Base-by-base conservation (phyloP, 116 monocot genomes). In the Iris pallida region DNA sequence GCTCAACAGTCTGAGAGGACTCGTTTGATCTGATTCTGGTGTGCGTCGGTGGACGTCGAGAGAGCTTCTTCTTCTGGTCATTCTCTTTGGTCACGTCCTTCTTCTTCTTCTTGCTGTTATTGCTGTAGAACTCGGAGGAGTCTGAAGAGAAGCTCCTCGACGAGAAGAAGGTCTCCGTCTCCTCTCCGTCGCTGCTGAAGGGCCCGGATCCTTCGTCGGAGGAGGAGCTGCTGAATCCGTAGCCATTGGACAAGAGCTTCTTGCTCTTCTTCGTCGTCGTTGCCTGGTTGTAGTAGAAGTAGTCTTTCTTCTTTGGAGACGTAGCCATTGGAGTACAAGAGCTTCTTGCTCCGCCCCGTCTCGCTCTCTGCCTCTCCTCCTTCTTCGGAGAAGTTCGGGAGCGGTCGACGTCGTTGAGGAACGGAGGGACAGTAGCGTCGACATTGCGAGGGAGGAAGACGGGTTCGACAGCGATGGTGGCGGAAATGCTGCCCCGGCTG, bases 61-160 rank as follows among this genome's bases (percentile, higher is more conserved):
- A 30, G 30, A 30, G 30, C 30, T 16, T 16, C 52, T 53, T 59
- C 68, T 64, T 17, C 60, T 30, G 30, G 30, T 30, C 3, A 3
- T 30, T 30, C 30, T 30, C 30, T 30, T 30, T 30, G 30, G 0
- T 30, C 2, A 30, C 3, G 30, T 30, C 3, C 30, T 44, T 41
- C 20, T 61, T 63, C 64, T 66, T 13, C 56, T 77, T 47, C 30
- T 30, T 30, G 3, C 30, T 30, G 14, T 52, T 71, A 30, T 30
- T 30, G 3, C 30, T 68, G 76, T 85, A 92, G 73, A 88, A 84
- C 67, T 83, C 88, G 40, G 91, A 95, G 8, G 88, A 88, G 42
- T 86, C 86, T 45, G 91, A 91, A 68, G 91, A 84, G 76, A 95
- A 88, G 73, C 91, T 95, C 53, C 75, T 76, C 0, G 84, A 86